phyloP scores from a whole-genome alignment of 176 grass and related monocot genomes.

The maize (Zea mays) region DNA sequence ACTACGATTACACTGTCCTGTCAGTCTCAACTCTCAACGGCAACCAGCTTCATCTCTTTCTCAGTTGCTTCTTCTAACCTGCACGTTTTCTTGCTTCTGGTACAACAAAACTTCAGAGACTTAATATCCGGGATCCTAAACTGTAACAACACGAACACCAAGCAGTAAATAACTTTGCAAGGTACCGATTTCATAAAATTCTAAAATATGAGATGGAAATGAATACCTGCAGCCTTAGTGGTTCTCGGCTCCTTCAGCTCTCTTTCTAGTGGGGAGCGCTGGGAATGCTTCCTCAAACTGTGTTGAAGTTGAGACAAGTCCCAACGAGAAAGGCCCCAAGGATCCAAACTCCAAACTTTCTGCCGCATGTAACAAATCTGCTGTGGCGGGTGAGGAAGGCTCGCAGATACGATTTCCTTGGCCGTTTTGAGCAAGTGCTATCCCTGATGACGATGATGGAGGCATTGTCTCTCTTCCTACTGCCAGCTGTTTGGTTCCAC shows the following conservation, averaged over 20 bases:
- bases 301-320: not conserved
- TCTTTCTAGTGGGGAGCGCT: slow-evolving; percentile 5
- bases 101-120: too few species aligned
- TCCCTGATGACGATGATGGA: not conserved
- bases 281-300: slow-evolving; percentile 37
- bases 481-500: slow-evolving; percentile 6
- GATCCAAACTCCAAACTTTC: slow-evolving; percentile 51
- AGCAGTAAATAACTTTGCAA: too few species aligned
- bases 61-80: too few species aligned
- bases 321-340: slow-evolving; percentile 40
- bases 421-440: not conserved
- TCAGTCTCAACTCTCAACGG: too few species aligned
- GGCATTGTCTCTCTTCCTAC: not conserved
- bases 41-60: too few species aligned
- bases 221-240: too few species aligned
- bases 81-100: too few species aligned
- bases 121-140: too few species aligned
- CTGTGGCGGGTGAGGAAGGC: not conserved
- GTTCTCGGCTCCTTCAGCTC: not conserved
- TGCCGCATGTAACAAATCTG: not conserved
- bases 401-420: slow-evolving; percentile 26
- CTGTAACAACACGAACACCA: too few species aligned
- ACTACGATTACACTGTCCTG: too few species aligned
- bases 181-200: too few species aligned
- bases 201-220: too few species aligned